Conservation (phyloP, 2,329 filamentous ascomycete genomes). For the Phyllachora maydis region DNA sequence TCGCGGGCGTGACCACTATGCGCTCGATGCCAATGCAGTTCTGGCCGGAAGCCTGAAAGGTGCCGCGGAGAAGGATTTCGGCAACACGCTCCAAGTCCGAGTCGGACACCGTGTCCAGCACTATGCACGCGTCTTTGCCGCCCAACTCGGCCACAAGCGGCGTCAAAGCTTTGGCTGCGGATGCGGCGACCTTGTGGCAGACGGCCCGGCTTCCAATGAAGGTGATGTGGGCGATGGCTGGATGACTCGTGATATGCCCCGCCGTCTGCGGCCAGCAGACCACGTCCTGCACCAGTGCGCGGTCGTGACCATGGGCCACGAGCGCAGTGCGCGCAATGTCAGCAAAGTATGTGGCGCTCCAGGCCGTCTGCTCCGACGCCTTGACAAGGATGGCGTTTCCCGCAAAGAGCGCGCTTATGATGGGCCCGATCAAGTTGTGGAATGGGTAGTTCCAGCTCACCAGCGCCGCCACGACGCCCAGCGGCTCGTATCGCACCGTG, state of each 20-base stretch:
- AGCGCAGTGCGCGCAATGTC: constrained; percentile 63
- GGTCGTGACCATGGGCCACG: constrained; percentile 60
- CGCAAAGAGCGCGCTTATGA: constrained; percentile 78
- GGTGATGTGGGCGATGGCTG: constrained; percentile 68
- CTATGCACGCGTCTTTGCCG: constrained; percentile 80
- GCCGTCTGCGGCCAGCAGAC: constrained; percentile 79
- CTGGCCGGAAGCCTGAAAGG: constrained; percentile 88
- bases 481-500: constrained; percentile 71
- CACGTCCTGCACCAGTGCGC: constrained; percentile 64
- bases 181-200: constrained; percentile 71
- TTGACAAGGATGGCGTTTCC: constrained; percentile 90
- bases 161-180: constrained; percentile 68
- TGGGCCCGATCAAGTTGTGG: constrained; percentile 81
- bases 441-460: constrained; percentile 97
- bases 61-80: constrained; percentile 73
- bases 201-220: constrained; percentile 87
- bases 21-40: constrained; percentile 97
- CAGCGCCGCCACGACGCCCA: constrained; percentile 80
- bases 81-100: constrained; percentile 54
- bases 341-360: constrained; percentile 72
- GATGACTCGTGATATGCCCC: constrained; percentile 65
- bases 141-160: constrained; percentile 83
- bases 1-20: constrained; percentile 57
- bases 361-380: constrained; percentile 86
- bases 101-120: constrained; percentile 55